Base-by-base conservation (phyloP, 1,139 yeast genomes). In the Kluyveromyces sp. region DNA sequence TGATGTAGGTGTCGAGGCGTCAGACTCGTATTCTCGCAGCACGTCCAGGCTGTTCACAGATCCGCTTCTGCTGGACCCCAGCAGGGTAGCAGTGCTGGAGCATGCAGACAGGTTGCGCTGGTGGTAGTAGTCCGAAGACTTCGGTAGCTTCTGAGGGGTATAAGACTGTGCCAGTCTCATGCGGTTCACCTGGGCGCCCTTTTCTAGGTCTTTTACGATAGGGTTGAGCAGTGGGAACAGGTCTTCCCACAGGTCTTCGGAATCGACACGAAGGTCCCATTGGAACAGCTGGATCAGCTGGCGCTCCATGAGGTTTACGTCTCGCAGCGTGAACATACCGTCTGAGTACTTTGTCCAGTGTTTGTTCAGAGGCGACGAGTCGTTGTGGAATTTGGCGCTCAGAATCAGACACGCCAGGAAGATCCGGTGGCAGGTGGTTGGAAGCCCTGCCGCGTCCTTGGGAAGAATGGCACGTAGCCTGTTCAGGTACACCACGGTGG, bases 341-440 rank as follows among this genome's bases (percentile, higher is more conserved):
- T 83, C 88, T 16, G 89, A 80, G 63, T 81, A 80, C 51, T 72
- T 74, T 33, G 86, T 80, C 94, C 94, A 83, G 63, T 83, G 88
- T 52, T 70, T 69, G 64, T 83, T 83, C 57, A 81, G 78, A 48
- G 89, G 88, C 17, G 85, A 78, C 11, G 83, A 77, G 58, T 83
- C 94, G 63, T 83, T 83, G 67, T 80, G 84, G 63, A 71, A 79
- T 62, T 83, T 83, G 39, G 87, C 77, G 18, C 86, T 75, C 49
- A 83, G 70, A 45, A 83, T 81, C 54, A 83, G 66, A 58, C 88
- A 80, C 13, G 87, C 83, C 48, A 83, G 70, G 53, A 83, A 77
- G 48, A 83, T 80, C 57, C 94, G 71, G 63, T 83, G 92, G 58
- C 86, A 73, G 1, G 94, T 83, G 51, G 87, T 81, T 28, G 88